phyloP scores from a whole-genome alignment of 2,329 filamentous ascomycete genomes.

The Trichoderma harzianum region DNA sequence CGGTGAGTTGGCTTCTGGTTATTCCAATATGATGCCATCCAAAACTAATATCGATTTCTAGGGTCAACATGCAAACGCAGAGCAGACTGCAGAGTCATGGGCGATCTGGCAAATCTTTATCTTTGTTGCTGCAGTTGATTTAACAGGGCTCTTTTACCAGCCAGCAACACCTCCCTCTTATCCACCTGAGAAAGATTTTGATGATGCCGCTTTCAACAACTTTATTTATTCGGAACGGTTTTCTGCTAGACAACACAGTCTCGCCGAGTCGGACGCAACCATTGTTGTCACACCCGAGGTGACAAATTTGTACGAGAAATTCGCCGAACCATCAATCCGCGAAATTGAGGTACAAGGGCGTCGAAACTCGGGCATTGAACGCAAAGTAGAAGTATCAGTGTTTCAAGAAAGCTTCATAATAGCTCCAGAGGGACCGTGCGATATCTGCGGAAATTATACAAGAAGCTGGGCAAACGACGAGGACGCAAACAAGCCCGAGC shows the following conservation, averaged over 20 bases:
- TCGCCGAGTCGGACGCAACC: background rate
- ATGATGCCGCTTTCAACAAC: background rate
- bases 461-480: constrained; percentile 23
- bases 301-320: background rate
- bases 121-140: background rate
- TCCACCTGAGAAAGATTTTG: background rate
- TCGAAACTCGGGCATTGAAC: constrained; percentile 6
- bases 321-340: background rate
- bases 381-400: constrained; percentile 7
- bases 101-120: constrained; percentile 15
- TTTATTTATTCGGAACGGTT: background rate
- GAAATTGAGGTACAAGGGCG: background rate
- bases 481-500: constrained; percentile 16
- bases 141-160: background rate
- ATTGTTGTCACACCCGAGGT: background rate
- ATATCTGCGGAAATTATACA: constrained; percentile 23
- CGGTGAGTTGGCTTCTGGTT: background rate
- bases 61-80: background rate
- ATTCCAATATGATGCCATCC: background rate
- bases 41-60: background rate
- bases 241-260: background rate
- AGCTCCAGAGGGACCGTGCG: background rate
- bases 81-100: background rate
- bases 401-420: constrained; percentile 2
- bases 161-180: background rate